Base-by-base conservation (phyloP, 1,139 yeast genomes). In the Taiozyma onychis region DNA sequence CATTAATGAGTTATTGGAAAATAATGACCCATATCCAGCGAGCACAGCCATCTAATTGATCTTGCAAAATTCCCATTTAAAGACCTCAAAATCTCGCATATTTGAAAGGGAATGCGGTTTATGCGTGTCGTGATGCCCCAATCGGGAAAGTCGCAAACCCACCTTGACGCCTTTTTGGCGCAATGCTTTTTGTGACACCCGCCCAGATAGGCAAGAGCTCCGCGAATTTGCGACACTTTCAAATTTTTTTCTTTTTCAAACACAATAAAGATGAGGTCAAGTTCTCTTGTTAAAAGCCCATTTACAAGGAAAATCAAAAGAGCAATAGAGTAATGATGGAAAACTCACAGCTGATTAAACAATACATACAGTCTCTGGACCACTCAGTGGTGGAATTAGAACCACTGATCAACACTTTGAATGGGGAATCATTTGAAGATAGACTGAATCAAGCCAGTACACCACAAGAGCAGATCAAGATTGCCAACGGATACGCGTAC, bases 241-340 rank as follows among this genome's bases (percentile, higher is more conserved):
- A 37, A 37, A 37, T 37, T 37, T 37, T 37, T 37, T 18, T 37
- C 8, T 18, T n/a, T 16, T 16, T 21, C 18, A 37, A 7, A 18
- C 13, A 37, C 6, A 39, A n/a, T 10, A 43, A 18, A 30, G 32
- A 44, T 45, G 28, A 27, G 9, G 18, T 18, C 18, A 18, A 18
- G 18, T n/a, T 21, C 18, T 18, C 18, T 18, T 18, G 18, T 3
- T 18, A 18, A 18, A 10, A 18, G 24, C 13, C 11, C 5, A 5
- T 18, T 16, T 18, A 10, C 16, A 35, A n/a, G 13, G 6, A 6
- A 6, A 13, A 34, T 6, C 2, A 6, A n/a, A 34, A 34, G n/a
- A 3, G 13, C 24, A 11, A 11, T 21, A 26, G 24, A 27, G 32
- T n/a, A 10, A 43, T 0, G 3, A 78, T 78, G 82, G 83, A 78